phyloP scores from a whole-genome alignment of 2,329 filamentous ascomycete species.

The Hypomyces rosellus region DNA sequence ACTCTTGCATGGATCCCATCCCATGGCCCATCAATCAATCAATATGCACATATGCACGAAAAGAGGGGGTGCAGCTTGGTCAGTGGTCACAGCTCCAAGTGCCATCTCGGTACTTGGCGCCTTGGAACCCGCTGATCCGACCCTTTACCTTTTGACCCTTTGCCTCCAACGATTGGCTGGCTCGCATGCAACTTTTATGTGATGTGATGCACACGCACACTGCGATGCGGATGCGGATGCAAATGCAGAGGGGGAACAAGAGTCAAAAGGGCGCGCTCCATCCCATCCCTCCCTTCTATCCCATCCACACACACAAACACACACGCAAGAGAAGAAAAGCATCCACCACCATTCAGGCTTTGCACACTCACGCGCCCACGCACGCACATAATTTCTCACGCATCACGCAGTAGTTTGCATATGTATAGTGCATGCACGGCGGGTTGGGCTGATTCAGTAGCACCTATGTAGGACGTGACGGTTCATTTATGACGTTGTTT shows the following conservation, averaged over 20 bases:
- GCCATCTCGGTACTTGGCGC: constrained; percentile 15
- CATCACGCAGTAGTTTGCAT: constrained; percentile 4
- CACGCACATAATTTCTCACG: constrained; percentile 7
- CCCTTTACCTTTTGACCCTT: no score
- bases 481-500: constrained; percentile 1
- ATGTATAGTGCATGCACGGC: not conserved
- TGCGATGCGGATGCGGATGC: no score
- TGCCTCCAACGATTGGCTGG: not conserved
- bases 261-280: no score
- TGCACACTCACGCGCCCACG: constrained; percentile 1
- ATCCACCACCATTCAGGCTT: not conserved
- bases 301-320: no score
- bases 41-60: not conserved
- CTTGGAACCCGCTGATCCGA: no score
- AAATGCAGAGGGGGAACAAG: no score
- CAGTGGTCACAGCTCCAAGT: constrained; percentile 9
- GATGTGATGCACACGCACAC: not conserved
- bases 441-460: not conserved
- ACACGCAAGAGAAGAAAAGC: no score
- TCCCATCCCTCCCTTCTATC: no score
- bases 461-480: not conserved
- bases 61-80: constrained; percentile 1
- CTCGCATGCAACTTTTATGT: not conserved
- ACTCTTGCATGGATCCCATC: no score
- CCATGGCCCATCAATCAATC: no score